Percentiles rank a stretch among this genome's conserved stretches.
Conservation (phyloP, 108 stramenopile genomes). For the Cyclotella sp. region DNA sequence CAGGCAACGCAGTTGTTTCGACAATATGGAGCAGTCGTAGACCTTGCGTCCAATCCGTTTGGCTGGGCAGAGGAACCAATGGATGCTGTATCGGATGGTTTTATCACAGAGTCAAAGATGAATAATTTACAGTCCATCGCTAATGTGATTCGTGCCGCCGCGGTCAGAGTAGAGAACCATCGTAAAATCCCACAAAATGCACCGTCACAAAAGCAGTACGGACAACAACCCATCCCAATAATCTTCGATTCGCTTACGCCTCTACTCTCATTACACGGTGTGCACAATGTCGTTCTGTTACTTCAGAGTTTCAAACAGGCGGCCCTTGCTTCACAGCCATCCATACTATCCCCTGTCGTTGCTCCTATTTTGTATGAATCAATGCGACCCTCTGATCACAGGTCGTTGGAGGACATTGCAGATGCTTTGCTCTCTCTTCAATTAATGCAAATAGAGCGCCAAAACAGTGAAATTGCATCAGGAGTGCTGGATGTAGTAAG, state of each 20-base stretch:
- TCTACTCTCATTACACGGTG: conserved; percentile 38
- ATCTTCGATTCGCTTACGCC: conserved; percentile 44
- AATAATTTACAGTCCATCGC: conserved; percentile 33
- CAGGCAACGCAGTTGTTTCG: conserved; percentile 16
- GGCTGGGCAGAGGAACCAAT: conserved; percentile 39
- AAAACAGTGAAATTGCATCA: background rate
- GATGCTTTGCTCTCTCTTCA: conserved; percentile 36
- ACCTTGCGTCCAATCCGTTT: conserved; percentile 37
- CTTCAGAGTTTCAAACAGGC: conserved; percentile 36
- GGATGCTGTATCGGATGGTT: background rate
- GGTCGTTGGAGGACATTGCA: conserved; percentile 38
- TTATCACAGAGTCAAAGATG: conserved; percentile 20
- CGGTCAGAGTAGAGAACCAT: conserved; percentile 7
- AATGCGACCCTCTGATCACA: conserved; percentile 34
- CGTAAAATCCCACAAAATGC: conserved; percentile 1
- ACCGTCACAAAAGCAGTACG: background rate
- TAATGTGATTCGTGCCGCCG: conserved; percentile 31
- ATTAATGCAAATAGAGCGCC: background rate
- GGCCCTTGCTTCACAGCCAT: background rate
- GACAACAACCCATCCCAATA: conserved; percentile 31
- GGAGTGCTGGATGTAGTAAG: conserved; percentile 42
- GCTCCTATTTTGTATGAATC: conserved; percentile 46
- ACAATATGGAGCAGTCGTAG: conserved; percentile 29
- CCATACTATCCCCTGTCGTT: conserved; percentile 41
- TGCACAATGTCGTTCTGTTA: conserved; percentile 21